Conservation (phyloP, 1,284 basidiomycete genomes). For the Ustilago esculenta region DNA sequence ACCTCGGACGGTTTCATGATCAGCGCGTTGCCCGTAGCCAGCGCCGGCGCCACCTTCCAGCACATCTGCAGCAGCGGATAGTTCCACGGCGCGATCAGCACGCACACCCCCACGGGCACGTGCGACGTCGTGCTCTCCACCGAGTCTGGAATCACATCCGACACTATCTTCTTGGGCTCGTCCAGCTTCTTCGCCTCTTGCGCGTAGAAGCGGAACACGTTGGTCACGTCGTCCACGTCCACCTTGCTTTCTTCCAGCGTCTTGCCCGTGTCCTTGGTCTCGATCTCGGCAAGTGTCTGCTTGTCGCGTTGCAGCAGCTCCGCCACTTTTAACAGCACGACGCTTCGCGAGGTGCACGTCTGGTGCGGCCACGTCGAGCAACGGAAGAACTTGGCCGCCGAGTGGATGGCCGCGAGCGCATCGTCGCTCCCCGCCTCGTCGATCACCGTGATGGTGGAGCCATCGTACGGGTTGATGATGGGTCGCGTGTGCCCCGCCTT, state of each 20-base stretch:
- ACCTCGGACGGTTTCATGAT: constrained; percentile 68
- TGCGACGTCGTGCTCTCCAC: constrained; percentile 57
- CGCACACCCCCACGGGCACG: constrained; percentile 65
- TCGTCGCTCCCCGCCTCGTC: constrained; percentile 61
- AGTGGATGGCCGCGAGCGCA: constrained; percentile 54
- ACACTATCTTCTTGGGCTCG: constrained; percentile 48
- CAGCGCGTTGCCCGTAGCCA: constrained; percentile 63
- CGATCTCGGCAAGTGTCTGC: constrained; percentile 56
- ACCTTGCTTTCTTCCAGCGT: constrained; percentile 61
- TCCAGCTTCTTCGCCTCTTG: constrained; percentile 63
- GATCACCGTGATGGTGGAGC: constrained; percentile 51
- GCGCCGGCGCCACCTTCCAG: constrained; percentile 66
- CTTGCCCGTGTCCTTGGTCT: constrained; percentile 66
- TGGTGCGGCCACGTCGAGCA: constrained; percentile 53
- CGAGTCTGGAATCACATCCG: constrained; percentile 57
- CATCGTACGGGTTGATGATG: constrained; percentile 62
- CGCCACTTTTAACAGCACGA: constrained; percentile 52
- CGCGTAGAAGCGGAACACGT: constrained; percentile 65
- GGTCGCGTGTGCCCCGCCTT: constrained; percentile 54
- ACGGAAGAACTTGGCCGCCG: constrained; percentile 57
- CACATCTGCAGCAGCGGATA: constrained; percentile 65
- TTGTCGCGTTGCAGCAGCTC: constrained; percentile 62
- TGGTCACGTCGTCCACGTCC: constrained; percentile 66
- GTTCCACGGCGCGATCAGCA: constrained; percentile 67
- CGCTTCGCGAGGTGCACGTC: constrained; percentile 46